These are phyloP conservation scores for Cystobasidium pallidum DNA, from an alignment of 1,284 basidiomycete species.

Conservation along the genomic window DNA sequence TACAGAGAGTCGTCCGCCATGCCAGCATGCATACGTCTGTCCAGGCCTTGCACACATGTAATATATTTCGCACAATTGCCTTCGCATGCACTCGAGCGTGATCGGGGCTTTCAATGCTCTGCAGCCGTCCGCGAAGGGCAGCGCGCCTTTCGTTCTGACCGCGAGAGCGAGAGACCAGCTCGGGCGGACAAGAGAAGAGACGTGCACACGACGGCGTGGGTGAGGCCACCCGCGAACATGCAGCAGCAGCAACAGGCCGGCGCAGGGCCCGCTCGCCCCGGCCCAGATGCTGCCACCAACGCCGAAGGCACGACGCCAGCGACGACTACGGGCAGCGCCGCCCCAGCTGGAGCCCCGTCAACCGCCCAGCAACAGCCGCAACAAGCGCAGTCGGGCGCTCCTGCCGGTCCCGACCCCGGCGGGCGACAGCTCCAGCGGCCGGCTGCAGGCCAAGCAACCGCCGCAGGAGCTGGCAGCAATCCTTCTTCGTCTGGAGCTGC, in stretches of 20 bases:
- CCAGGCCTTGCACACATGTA: too few species aligned
- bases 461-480: background rate
- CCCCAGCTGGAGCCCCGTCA: background rate
- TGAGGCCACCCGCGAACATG: background rate
- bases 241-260: constrained; percentile 9
- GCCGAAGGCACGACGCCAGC: background rate
- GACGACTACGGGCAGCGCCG: background rate
- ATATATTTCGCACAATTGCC: too few species aligned
- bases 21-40: too few species aligned
- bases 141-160: constrained; percentile 20
- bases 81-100: background rate
- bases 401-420: too few species aligned
- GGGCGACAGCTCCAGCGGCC: background rate
- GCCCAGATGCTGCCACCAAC: background rate
- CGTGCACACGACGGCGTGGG: background rate
- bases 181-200: background rate
- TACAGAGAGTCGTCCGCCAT: too few species aligned
- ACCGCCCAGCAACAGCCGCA: constrained; percentile 11
- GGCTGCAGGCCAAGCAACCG: background rate
- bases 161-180: background rate
- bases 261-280: constrained; percentile 1
- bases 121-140: background rate
- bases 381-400: background rate
- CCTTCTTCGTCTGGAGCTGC: constrained; percentile 6
- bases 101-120: constrained; percentile 3